phyloP scores from a whole-genome alignment of 257 asterid species.

The Eustoma russellianum region DNA sequence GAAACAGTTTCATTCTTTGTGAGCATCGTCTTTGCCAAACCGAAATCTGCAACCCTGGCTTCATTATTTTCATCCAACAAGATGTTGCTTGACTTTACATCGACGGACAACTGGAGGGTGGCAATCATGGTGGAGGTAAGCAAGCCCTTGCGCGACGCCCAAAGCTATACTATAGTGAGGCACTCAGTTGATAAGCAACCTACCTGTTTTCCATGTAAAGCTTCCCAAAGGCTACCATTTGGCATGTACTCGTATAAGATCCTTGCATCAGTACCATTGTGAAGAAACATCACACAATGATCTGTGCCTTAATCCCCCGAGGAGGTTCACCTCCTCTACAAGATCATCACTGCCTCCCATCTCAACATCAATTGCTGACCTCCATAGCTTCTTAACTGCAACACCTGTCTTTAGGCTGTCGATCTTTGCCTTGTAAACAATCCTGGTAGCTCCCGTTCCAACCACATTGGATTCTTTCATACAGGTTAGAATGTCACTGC shows the following conservation, averaged over 20 bases:
- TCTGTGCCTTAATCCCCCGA: conserved; percentile 32
- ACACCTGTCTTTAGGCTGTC: conserved; percentile 27
- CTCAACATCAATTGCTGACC: conserved; percentile 36
- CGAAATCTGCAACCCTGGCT: conserved; percentile 53
- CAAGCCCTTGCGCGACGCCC: conserved; percentile 52
- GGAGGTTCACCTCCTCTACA: conserved; percentile 46
- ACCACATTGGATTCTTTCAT: conserved; percentile 46
- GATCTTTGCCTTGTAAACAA: conserved; percentile 51
- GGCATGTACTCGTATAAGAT: conserved; percentile 43
- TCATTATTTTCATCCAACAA: conserved; percentile 37
- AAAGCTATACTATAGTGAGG: conserved; percentile 39
- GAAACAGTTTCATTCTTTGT: conserved; percentile 37
- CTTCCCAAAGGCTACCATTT: conserved; percentile 46
- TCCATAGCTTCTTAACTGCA: conserved; percentile 59
- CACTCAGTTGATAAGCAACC: conserved; percentile 33
- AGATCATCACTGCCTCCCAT: conserved; percentile 26
- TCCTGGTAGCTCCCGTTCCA: conserved; percentile 58
- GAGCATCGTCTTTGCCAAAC: conserved; percentile 38
- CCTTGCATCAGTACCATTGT: conserved; percentile 31
- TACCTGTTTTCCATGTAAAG: conserved; percentile 22
- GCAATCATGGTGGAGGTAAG: conserved; percentile 62
- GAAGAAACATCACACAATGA: conserved; percentile 38
- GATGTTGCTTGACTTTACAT: conserved; percentile 46
- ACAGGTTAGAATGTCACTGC: conserved; percentile 40
- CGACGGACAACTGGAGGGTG: conserved; percentile 47